phyloP scores from a whole-genome alignment of 495 filamentous ascomycete species.

The Penicillium daleae region DNA sequence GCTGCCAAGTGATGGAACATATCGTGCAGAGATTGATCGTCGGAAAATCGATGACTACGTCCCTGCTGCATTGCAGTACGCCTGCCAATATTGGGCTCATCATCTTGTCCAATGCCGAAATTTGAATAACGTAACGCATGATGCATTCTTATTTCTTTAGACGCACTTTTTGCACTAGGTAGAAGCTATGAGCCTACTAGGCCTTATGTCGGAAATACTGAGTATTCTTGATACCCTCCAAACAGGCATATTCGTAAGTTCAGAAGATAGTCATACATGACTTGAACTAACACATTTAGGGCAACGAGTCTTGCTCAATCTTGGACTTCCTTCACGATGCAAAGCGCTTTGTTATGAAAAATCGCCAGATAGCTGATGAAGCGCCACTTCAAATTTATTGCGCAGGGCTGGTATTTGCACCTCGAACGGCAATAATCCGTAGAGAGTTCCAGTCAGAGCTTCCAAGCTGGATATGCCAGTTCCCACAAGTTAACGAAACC shows the following conservation, averaged over 20 bases:
- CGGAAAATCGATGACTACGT: constrained; percentile 28
- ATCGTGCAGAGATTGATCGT: constrained; percentile 30
- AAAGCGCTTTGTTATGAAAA: constrained; percentile 38
- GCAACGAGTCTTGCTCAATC: constrained; percentile 21
- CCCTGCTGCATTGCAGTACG: constrained; percentile 39
- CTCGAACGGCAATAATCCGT: constrained; percentile 33
- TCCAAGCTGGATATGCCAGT: constrained; percentile 21
- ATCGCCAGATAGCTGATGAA: constrained; percentile 37
- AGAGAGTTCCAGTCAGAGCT: constrained; percentile 19
- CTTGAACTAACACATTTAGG: constrained; percentile 6
- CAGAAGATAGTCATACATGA: neutral
- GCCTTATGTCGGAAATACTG: constrained; percentile 4
- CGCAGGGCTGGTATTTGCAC: constrained; percentile 41
- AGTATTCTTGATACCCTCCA: constrained; percentile 2
- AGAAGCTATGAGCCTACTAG: constrained; percentile 19
- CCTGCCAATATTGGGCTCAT: constrained; percentile 52
- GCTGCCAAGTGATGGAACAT: constrained; percentile 26
- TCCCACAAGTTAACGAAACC: constrained; percentile 22
- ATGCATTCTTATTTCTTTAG: constrained; percentile 6
- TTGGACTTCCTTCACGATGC: constrained; percentile 28
- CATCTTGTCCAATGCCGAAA: constrained; percentile 33
- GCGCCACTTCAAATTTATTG: constrained; percentile 28
- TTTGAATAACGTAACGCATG: neutral
- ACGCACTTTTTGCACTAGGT: constrained; percentile 21
- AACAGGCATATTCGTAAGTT: constrained; percentile 6